Percentiles rank a stretch among this genome's conserved stretches.
These are phyloP conservation scores for Ramaria sp. DNA, from an alignment of 768 basidiomycete species.

Conservation along the genomic window DNA sequence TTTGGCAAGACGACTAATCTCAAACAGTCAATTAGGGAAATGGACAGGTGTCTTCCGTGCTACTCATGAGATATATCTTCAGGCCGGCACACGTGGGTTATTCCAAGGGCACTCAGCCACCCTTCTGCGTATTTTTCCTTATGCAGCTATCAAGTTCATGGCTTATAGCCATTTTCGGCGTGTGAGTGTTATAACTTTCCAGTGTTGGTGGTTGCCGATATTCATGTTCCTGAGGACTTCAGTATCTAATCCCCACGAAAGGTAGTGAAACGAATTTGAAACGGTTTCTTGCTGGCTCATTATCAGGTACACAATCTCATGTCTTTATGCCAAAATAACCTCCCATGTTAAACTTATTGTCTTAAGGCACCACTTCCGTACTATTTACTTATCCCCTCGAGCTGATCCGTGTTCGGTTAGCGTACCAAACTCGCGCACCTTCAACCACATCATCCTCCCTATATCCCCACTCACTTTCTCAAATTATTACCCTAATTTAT, in stretches of 20 bases:
- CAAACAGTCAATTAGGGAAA: conserved; percentile 44
- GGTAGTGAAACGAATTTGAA: conserved; percentile 66
- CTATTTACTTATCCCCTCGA: conserved; percentile 94
- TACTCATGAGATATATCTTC: conserved; percentile 54
- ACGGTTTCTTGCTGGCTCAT: conserved; percentile 78
- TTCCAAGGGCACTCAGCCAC: conserved; percentile 97
- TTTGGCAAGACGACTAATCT: conserved; percentile 9
- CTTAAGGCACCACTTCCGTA: conserved; percentile 70
- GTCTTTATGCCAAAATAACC: not conserved
- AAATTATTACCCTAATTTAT: conserved; percentile 13
- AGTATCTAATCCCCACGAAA: conserved; percentile 82
- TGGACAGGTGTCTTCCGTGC: conserved; percentile 82
- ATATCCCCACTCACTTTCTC: conserved; percentile 13
- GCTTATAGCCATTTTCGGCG: conserved; percentile 82
- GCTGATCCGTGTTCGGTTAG: conserved; percentile 90
- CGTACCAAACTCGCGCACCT: conserved; percentile 57
- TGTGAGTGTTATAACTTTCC: conserved; percentile 29
- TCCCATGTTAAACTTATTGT: not conserved
- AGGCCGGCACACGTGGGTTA: conserved; percentile 64
- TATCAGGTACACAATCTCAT: conserved; percentile 51
- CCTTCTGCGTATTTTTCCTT: conserved; percentile 87
- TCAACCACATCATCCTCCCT: conserved; percentile 13
- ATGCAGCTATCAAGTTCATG: conserved; percentile 96
- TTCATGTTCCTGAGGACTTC: not conserved
- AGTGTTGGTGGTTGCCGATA: not conserved